Evolutionary conservation across 331 rosid species (phyloP).

Genomic region (Dryas integrifolia): DNA sequence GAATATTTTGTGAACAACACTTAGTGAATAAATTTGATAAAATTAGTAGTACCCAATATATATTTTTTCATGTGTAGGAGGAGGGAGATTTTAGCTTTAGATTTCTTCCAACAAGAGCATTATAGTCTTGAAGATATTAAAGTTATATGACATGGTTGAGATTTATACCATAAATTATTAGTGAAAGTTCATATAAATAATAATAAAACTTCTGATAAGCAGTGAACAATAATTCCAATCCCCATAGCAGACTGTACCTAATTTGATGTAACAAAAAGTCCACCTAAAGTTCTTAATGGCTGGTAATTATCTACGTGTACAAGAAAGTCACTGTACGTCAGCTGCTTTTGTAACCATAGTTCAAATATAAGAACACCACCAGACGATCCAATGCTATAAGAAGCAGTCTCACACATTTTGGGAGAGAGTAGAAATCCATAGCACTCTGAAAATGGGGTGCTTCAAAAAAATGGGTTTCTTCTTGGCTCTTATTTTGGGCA

Average conservation of each 20-base stretch:
- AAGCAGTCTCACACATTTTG: background rate
- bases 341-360: background rate
- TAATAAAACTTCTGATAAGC: background rate
- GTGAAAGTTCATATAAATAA: too few species aligned
- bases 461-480: constrained; percentile 1
- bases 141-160: too few species aligned
- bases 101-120: too few species aligned
- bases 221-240: background rate
- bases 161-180: too few species aligned
- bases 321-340: background rate
- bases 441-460: constrained; percentile 9
- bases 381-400: background rate
- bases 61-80: too few species aligned
- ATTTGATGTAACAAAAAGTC: background rate
- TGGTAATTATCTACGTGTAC: background rate
- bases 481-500: background rate
- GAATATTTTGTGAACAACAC: too few species aligned
- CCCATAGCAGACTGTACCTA: background rate
- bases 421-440: background rate
- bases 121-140: background rate
- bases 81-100: too few species aligned
- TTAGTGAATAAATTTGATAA: too few species aligned
- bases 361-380: background rate
- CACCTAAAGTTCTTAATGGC: background rate
- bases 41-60: too few species aligned